phyloP scores from a whole-genome alignment of 2,329 filamentous ascomycete species.

The Colletotrichum salicis region DNA sequence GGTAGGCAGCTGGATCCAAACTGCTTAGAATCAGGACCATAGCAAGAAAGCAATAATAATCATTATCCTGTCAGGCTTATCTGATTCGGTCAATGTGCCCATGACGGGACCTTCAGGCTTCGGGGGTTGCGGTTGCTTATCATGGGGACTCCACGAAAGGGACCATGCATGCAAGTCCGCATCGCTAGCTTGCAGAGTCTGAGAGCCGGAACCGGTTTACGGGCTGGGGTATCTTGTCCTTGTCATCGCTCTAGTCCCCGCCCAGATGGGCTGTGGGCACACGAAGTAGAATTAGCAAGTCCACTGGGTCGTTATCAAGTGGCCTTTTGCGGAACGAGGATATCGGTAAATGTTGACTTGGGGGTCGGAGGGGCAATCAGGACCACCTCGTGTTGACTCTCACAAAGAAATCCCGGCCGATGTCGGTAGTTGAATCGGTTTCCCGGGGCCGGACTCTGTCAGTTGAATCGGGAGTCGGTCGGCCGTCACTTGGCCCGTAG shows the following conservation, averaged over 20 bases:
- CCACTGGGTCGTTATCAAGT: no score
- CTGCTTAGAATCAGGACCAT: constrained; percentile 14
- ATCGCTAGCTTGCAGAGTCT: constrained; percentile 1
- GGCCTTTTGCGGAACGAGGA: no score
- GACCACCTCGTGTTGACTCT: background rate
- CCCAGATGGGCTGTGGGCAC: no score
- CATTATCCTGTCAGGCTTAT: background rate
- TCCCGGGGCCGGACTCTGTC: background rate
- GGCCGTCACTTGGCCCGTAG: background rate
- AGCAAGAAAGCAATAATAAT: constrained; percentile 19
- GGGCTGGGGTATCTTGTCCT: background rate
- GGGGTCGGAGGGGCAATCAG: no score
- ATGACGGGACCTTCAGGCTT: no score
- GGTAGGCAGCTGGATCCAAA: background rate
- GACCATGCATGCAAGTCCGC: constrained; percentile 2
- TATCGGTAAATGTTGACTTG: no score
- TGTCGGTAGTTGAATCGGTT: constrained; percentile 1
- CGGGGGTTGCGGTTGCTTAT: constrained; percentile 17
- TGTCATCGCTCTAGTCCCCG: background rate
- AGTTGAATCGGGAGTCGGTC: background rate
- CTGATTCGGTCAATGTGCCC: background rate
- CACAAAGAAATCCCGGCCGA: background rate
- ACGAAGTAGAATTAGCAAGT: no score
- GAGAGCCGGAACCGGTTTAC: background rate
- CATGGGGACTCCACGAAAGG: constrained; percentile 7